Percentiles rank a stretch among this genome's conserved stretches.
phyloP scores from a whole-genome alignment of 2,329 filamentous ascomycete genomes.

The Passalora sequoiae region DNA sequence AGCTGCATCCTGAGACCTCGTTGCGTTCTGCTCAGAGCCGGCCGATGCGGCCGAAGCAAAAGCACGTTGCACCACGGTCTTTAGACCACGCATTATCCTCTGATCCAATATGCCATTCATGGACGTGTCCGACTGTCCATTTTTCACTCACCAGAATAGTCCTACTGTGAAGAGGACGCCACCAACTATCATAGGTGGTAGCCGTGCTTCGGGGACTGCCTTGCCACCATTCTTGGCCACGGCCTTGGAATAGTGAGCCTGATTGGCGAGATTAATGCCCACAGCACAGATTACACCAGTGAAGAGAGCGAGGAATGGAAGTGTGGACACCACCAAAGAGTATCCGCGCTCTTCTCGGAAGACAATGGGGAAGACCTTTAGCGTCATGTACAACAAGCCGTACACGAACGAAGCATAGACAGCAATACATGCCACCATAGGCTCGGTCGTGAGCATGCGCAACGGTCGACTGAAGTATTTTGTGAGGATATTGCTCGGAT shows the following conservation, averaged over 20 bases:
- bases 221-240: constrained; percentile 34
- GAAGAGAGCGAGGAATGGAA: constrained; percentile 36
- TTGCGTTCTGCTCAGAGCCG: no score
- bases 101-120: no score
- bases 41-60: no score
- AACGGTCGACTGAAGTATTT: constrained; percentile 42
- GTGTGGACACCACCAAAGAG: constrained; percentile 38
- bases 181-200: constrained; percentile 46
- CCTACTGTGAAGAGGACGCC: constrained; percentile 36
- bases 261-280: constrained; percentile 43
- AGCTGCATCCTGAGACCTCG: no score
- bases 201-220: constrained; percentile 34
- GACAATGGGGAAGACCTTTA: constrained; percentile 47
- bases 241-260: constrained; percentile 42
- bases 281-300: constrained; percentile 42
- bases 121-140: no score
- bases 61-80: no score
- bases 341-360: constrained; percentile 43
- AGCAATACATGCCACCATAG: constrained; percentile 40
- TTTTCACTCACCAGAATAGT: constrained; percentile 18
- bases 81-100: no score
- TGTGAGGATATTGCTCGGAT: constrained; percentile 38
- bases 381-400: constrained; percentile 43
- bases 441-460: constrained; percentile 45
- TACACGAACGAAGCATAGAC: constrained; percentile 34